Evolutionary conservation across 805 yeast genomes (phyloP), one percentile per base, ranked within the genome.

Genomic region (Groenewaldozyma salmanticensis): DNA sequence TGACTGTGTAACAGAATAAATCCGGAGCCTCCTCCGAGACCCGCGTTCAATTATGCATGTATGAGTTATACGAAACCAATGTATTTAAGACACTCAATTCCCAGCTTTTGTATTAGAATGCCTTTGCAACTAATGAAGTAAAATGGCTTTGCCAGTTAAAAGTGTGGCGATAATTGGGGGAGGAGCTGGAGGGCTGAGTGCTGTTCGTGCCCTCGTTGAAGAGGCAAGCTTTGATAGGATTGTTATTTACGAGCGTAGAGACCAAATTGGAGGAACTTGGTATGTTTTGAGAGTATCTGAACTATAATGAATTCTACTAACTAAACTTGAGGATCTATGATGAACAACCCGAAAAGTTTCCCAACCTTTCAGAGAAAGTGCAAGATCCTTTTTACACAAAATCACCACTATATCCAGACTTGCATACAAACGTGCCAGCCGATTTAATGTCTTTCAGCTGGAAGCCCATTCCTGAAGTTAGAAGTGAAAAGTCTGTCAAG

Each of bases 251-350:
- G 94, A 83, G 48, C 65, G 72, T 36, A 68, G 82, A 46, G 50
- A 61, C 6, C 57, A 59, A 11, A 54, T 73, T 11, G 94, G 94
- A 13, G 95, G 95, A 0, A 63, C 84, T 5, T 85, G 95, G 95
- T 19, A 33, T 7, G n/a, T n/a, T n/a, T n/a, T n/a, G n/a, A n/a
- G n/a, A n/a, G n/a, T n/a, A n/a, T n/a, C n/a, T n/a, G n/a, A n/a
- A n/a, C n/a, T n/a, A n/a, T n/a, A n/a, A n/a, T n/a, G n/a, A n/a
- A n/a, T n/a, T n/a, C n/a, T n/a, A n/a, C n/a, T n/a, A n/a, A n/a
- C n/a, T n/a, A n/a, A n/a, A n/a, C n/a, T n/a, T n/a, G n/a, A 72
- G 34, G 34, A 15, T 31, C n/a, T 33, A 17, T 33, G 36, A 33
- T 18, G 36, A 33, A 33, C 9, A 15, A 4, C 24, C 24, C 9